Conservation (phyloP, 495 filamentous ascomycete genomes). For the Neurospora tetraspora region DNA sequence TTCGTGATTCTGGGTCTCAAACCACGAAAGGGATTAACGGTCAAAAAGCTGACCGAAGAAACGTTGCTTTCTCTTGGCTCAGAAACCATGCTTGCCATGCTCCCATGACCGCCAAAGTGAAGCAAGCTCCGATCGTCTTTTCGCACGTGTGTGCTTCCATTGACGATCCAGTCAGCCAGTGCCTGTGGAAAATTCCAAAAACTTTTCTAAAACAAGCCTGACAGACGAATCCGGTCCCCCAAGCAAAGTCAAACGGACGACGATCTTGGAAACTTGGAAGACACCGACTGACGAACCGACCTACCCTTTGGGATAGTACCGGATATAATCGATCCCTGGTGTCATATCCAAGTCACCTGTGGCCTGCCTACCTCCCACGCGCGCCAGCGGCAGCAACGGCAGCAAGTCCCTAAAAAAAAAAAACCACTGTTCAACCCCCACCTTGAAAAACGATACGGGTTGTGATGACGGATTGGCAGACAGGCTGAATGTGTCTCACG, state of each 20-base stretch:
- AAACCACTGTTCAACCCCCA: not conserved
- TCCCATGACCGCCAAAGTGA: not conserved
- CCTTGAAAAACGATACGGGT: not conserved
- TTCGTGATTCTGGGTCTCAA: not conserved
- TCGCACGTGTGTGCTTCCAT: not conserved
- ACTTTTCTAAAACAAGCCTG: not conserved
- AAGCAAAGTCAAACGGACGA: not conserved
- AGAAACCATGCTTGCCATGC: not conserved
- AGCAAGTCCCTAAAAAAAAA: not conserved
- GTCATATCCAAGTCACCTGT: not conserved
- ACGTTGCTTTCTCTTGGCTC: not conserved
- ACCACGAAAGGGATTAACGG: not conserved
- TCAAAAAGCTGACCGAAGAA: not conserved
- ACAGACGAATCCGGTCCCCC: not conserved
- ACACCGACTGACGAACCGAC: not conserved
- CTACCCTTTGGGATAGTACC: not conserved
- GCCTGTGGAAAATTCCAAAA: not conserved
- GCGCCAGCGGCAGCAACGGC: not conserved
- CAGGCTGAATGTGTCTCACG: not conserved
- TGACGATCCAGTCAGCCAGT: not conserved
- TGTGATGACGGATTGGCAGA: not conserved
- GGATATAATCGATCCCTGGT: not conserved
- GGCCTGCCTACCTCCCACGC: not conserved
- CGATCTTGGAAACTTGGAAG: not conserved
- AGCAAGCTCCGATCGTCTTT: not conserved